Evolutionary conservation across 306 rosid species (phyloP).

Genomic region (Leucaena leucocephala): DNA sequence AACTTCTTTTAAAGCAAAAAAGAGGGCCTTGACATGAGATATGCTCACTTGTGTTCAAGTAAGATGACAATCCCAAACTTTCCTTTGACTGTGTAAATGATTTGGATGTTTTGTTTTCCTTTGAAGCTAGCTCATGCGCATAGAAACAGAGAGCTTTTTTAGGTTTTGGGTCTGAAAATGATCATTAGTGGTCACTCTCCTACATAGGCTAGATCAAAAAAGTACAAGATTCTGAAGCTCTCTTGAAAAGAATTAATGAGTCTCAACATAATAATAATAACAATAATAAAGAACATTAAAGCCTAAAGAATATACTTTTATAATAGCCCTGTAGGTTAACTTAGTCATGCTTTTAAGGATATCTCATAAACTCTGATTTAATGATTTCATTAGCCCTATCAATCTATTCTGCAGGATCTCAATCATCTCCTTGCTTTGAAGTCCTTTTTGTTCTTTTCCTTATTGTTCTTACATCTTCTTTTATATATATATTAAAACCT

Average conservation of each 20-base stretch:
- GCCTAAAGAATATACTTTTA: constrained; percentile 43
- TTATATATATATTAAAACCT: constrained; percentile 24
- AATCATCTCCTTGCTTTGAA: constrained; percentile 38
- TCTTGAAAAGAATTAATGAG: constrained; percentile 25
- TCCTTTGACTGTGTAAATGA: neutral
- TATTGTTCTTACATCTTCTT: constrained; percentile 22
- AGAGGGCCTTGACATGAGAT: constrained; percentile 43
- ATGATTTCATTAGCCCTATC: constrained; percentile 38
- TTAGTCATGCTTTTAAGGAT: constrained; percentile 36
- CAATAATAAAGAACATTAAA: constrained; percentile 32
- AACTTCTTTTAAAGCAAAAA: constrained; percentile 74
- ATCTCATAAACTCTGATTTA: constrained; percentile 27
- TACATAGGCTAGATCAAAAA: constrained; percentile 33
- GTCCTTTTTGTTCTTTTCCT: constrained; percentile 43
- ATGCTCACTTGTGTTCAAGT: constrained; percentile 49
- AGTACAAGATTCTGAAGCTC: constrained; percentile 42
- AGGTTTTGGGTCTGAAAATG: neutral
- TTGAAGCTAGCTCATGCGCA: constrained; percentile 27
- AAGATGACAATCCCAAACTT: constrained; percentile 32
- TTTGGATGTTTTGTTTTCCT: neutral
- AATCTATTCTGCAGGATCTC: constrained; percentile 29
- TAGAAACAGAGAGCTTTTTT: constrained; percentile 14
- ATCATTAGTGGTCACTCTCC: neutral
- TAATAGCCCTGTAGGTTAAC: constrained; percentile 29
- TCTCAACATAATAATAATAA: constrained; percentile 28